Evolutionary conservation across 2,329 filamentous ascomycete genomes (phyloP).

Genomic region (Aschersonia sp.): DNA sequence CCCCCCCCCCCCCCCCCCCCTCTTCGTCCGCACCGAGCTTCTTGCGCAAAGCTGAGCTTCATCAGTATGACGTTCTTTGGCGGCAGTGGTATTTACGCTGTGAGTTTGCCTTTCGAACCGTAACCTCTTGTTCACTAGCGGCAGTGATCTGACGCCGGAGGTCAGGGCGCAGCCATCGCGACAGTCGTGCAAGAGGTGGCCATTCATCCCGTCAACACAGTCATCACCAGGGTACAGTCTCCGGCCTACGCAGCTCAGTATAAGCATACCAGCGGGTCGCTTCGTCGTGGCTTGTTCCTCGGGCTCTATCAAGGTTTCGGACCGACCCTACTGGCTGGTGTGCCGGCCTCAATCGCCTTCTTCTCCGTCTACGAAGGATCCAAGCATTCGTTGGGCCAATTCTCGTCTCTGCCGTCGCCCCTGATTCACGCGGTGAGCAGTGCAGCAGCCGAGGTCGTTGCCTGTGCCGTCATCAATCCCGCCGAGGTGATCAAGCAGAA

Average conservation of each 20-base stretch:
- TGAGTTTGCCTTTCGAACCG: background rate
- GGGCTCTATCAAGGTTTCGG: conserved; percentile 10
- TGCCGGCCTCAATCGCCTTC: conserved; percentile 7
- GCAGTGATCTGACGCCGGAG: background rate
- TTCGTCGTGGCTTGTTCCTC: conserved; percentile 5
- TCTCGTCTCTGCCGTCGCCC: conserved; percentile 3
- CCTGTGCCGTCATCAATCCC: conserved; percentile 7
- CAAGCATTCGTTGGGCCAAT: conserved; percentile 1
- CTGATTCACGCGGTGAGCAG: conserved; percentile 6
- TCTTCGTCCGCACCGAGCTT: too few species aligned
- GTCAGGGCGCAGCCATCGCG: conserved; percentile 4
- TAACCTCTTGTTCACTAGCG: background rate
- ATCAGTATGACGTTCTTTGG: background rate
- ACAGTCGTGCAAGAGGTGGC: conserved; percentile 5
- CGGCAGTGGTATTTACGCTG: background rate
- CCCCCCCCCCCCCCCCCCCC: too few species aligned
- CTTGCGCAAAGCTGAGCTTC: too few species aligned
- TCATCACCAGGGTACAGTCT: conserved; percentile 9
- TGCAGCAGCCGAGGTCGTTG: conserved; percentile 6
- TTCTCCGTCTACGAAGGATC: conserved; percentile 8
- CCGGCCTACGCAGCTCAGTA: conserved; percentile 7
- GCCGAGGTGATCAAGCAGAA: conserved; percentile 10
- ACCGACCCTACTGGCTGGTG: conserved; percentile 6
- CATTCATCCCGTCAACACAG: conserved; percentile 8
- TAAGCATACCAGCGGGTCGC: conserved; percentile 3